Conservation (phyloP, 805 yeast genomes). For the Yarrowia deformans region DNA sequence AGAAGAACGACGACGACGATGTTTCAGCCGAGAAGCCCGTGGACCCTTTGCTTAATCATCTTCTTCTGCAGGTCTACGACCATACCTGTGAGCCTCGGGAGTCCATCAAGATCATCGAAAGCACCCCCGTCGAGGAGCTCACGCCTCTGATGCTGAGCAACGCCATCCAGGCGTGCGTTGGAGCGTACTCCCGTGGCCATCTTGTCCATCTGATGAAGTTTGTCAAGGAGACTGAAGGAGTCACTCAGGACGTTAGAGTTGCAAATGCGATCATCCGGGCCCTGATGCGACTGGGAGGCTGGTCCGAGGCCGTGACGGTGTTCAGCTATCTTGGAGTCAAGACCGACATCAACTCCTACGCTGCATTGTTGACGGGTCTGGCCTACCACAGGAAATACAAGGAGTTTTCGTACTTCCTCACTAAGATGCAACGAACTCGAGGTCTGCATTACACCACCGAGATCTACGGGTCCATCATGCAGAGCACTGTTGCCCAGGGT, state of each 20-base stretch:
- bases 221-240: background rate
- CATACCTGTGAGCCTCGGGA: conserved; percentile 3
- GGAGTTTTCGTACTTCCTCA: conserved; percentile 7
- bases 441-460: background rate
- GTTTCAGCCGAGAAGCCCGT: background rate
- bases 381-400: background rate
- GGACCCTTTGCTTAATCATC: background rate
- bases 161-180: conserved; percentile 11
- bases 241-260: conserved; percentile 4
- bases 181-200: conserved; percentile 10
- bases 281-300: conserved; percentile 32
- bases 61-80: conserved; percentile 11
- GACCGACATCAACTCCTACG: background rate
- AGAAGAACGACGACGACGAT: background rate
- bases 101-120: background rate
- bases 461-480: conserved; percentile 16
- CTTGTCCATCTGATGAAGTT: conserved; percentile 1
- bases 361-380: background rate
- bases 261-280: conserved; percentile 13
- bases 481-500: background rate
- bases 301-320: conserved; percentile 19
- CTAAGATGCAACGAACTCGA: background rate
- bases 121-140: background rate
- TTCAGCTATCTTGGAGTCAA: background rate
- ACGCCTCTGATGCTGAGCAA: conserved; percentile 22